Evolutionary conservation across 73 alveolate genomes (phyloP).

Genomic region (Uronychia binucleata): DNA sequence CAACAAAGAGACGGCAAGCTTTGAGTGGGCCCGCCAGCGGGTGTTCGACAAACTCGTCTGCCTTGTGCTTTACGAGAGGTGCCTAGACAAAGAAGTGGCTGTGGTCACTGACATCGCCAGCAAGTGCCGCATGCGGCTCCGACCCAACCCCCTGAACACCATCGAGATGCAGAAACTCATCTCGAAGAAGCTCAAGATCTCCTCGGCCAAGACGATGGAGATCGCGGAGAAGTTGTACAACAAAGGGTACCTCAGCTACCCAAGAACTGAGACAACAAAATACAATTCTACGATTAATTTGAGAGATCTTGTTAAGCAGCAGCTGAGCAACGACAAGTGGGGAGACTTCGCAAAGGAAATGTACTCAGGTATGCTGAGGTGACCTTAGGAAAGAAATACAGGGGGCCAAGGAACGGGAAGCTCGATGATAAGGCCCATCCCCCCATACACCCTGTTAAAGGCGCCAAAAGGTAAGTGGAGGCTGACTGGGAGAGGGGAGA

Average conservation of each 20-base stretch:
- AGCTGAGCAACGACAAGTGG: constrained; percentile 67
- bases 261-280: constrained; percentile 99
- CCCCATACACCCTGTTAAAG: constrained; percentile 99
- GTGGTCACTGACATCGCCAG: constrained; percentile 33
- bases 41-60: constrained; percentile 80
- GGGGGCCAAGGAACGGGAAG: constrained; percentile 92
- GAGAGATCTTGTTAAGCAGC: constrained; percentile 38
- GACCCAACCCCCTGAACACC: constrained; percentile 96
- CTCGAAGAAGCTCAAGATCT: constrained; percentile 88
- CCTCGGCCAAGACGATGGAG: constrained; percentile 94
- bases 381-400: constrained; percentile 71
- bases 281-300: constrained; percentile 81
- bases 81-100: constrained; percentile 64
- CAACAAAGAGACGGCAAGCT: constrained; percentile 42
- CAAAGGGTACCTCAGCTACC: constrained; percentile 97
- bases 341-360: constrained; percentile 88
- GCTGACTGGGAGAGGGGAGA: constrained; percentile 22
- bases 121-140: constrained; percentile 22
- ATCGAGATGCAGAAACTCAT: constrained; percentile 92
- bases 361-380: no score
- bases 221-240: constrained; percentile 97
- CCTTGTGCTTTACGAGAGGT: constrained; percentile 68
- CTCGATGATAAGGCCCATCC: constrained; percentile 99
- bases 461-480: constrained; percentile 21
- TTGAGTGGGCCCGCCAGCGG: constrained; percentile 85